Conservation (phyloP, 306 rosid species). For the Cicer arietinum region DNA sequence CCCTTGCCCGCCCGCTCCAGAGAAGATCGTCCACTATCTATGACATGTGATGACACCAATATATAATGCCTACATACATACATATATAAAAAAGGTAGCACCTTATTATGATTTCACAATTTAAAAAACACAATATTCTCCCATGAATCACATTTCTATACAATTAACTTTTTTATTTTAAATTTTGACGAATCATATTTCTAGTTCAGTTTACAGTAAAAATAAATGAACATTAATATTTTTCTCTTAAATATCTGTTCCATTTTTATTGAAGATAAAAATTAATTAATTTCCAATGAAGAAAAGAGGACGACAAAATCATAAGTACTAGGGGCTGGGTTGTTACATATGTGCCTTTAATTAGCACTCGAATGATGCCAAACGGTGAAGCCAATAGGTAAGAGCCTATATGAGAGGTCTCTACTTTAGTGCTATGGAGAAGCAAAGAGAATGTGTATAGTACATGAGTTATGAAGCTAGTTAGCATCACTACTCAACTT, state of each 20-base stretch:
- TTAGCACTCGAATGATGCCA: background rate
- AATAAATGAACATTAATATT: no score
- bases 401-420: constrained; percentile 3
- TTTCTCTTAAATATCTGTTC: no score
- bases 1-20: no score
- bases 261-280: no score
- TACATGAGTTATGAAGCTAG: background rate
- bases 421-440: background rate
- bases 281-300: no score
- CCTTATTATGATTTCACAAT: background rate
- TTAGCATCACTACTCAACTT: background rate
- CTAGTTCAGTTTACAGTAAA: no score
- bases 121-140: background rate
- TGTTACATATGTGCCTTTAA: no score
- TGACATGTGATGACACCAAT: constrained; percentile 4
- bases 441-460: background rate
- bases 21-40: background rate
- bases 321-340: no score
- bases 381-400: constrained; percentile 6
- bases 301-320: no score
- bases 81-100: background rate
- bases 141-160: background rate
- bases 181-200: background rate
- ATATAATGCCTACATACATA: background rate
- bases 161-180: background rate